These are phyloP conservation scores for Trametes coccinea DNA, from an alignment of 768 basidiomycete genomes.

Conservation along the genomic window DNA sequence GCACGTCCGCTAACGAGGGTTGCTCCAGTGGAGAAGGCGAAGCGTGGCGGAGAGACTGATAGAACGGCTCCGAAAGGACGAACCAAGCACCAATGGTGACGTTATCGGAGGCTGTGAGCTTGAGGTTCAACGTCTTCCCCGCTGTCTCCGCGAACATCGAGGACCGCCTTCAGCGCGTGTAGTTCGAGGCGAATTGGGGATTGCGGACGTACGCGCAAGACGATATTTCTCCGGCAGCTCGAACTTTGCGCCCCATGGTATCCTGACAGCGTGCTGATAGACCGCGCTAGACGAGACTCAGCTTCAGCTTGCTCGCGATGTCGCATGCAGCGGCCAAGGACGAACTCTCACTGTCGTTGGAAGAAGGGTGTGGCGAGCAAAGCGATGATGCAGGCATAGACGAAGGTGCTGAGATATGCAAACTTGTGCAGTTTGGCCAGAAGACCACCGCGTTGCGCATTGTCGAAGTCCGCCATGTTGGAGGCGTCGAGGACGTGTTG, in stretches of 20 bases:
- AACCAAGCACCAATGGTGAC: slow-evolving; percentile 86
- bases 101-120: slow-evolving; percentile 74
- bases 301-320: slow-evolving; percentile 35
- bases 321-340: background rate
- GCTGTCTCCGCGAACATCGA: slow-evolving; percentile 44
- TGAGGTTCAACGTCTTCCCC: slow-evolving; percentile 74
- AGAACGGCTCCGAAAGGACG: slow-evolving; percentile 65
- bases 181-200: background rate
- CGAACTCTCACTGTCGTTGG: slow-evolving; percentile 28
- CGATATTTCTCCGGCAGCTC: slow-evolving; percentile 75
- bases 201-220: slow-evolving; percentile 63
- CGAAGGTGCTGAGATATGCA: slow-evolving; percentile 44
- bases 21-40: slow-evolving; percentile 39
- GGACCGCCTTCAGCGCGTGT: background rate
- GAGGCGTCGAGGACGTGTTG: background rate
- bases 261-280: slow-evolving; percentile 66
- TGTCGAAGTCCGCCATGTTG: background rate
- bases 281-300: slow-evolving; percentile 61
- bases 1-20: slow-evolving; percentile 43
- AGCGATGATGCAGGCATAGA: slow-evolving; percentile 55
- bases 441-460: slow-evolving; percentile 7
- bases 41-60: slow-evolving; percentile 46
- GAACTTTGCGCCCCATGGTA: slow-evolving; percentile 66
- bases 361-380: slow-evolving; percentile 46
- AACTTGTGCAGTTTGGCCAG: slow-evolving; percentile 34